These are phyloP conservation scores for Zymoseptoria passerinii DNA, from an alignment of 2,329 filamentous ascomycete species.

Conservation along the genomic window DNA sequence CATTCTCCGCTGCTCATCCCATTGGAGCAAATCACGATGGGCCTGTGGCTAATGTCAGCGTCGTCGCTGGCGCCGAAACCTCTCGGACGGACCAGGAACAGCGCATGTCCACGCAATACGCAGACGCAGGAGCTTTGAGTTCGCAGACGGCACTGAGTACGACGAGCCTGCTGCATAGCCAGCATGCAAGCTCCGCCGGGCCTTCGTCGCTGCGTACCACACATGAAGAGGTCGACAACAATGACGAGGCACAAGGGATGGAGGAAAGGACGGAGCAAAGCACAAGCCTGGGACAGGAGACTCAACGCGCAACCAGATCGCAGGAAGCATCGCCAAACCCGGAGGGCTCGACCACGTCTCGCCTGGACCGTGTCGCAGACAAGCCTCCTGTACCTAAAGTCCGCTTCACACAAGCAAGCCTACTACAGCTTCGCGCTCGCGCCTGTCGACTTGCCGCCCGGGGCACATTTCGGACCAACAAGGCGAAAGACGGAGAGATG, in stretches of 20 bases:
- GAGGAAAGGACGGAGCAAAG: slow-evolving; percentile 15
- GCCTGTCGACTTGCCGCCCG: slow-evolving; percentile 24
- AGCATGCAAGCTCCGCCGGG: neutral
- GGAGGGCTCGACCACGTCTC: slow-evolving; percentile 3
- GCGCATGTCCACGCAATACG: slow-evolving; percentile 12
- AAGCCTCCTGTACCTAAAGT: slow-evolving; percentile 17
- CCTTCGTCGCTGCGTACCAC: neutral
- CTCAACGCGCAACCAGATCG: neutral
- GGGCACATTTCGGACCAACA: slow-evolving; percentile 24
- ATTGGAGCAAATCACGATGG: slow-evolving; percentile 1
- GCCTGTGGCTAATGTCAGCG: neutral
- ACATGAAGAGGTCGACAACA: neutral
- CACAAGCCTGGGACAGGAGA: neutral
- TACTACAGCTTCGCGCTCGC: slow-evolving; percentile 23
- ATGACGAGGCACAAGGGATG: slow-evolving; percentile 17
- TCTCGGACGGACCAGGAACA: slow-evolving; percentile 3
- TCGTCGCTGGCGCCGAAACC: neutral
- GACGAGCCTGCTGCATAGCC: neutral
- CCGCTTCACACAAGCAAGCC: slow-evolving; percentile 26
- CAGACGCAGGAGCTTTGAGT: slow-evolving; percentile 3
- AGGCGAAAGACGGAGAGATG: slow-evolving; percentile 50
- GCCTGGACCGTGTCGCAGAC: slow-evolving; percentile 10
- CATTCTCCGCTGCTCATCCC: slow-evolving; percentile 24
- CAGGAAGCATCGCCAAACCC: slow-evolving; percentile 7
- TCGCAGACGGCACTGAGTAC: neutral